Percentiles rank a stretch among this genome's conserved stretches.
These are phyloP conservation scores for Xerocomus potaroensis DNA, from an alignment of 768 basidiomycete genomes.

Conservation along the genomic window DNA sequence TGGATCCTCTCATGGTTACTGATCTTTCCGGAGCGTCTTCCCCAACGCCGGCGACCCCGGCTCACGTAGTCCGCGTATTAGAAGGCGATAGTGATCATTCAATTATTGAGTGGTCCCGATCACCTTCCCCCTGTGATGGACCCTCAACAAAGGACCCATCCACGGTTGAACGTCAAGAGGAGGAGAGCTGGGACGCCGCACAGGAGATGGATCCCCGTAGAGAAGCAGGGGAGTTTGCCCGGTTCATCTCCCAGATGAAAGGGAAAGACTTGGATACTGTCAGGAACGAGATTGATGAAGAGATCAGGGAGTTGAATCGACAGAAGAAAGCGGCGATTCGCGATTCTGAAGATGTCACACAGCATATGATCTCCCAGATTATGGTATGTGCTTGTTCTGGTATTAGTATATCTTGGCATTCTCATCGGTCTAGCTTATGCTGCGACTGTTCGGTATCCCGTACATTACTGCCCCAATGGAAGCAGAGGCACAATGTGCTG, in stretches of 20 bases:
- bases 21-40: slow-evolving; percentile 5
- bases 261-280: slow-evolving; percentile 80
- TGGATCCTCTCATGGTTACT: slow-evolving; percentile 1
- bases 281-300: slow-evolving; percentile 85
- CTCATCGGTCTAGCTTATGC: slow-evolving; percentile 58
- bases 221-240: slow-evolving; percentile 88
- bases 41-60: slow-evolving; percentile 9
- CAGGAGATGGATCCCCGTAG: slow-evolving; percentile 77
- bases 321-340: slow-evolving; percentile 87
- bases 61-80: neutral
- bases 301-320: slow-evolving; percentile 75
- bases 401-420: neutral
- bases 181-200: slow-evolving; percentile 73
- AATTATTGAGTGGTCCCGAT: slow-evolving; percentile 36
- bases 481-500: slow-evolving; percentile 97
- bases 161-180: slow-evolving; percentile 20
- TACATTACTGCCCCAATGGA: slow-evolving; percentile 99
- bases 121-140: slow-evolving; percentile 31
- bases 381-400: slow-evolving; percentile 42
- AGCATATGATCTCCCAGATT: slow-evolving; percentile 89
- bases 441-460: slow-evolving; percentile 93
- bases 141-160: slow-evolving; percentile 4
- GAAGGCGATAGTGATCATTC: slow-evolving; percentile 25
- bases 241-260: slow-evolving; percentile 87
- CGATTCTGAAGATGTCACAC: slow-evolving; percentile 92